Conservation (phyloP, 306 rosid species). For the Quercus wislizeni region DNA sequence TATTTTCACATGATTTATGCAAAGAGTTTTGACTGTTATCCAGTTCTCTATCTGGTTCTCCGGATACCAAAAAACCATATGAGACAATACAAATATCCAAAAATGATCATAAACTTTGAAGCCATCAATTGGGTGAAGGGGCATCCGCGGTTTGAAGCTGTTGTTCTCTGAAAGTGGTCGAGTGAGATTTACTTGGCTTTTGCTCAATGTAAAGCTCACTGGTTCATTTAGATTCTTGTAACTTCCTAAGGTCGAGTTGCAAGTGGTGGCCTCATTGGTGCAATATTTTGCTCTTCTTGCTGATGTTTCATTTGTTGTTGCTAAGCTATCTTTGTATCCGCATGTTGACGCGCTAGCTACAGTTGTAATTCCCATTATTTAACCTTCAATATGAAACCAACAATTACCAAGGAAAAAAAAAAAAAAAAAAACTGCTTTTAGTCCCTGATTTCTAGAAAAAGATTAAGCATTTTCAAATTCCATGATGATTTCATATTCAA, state of each 20-base stretch:
- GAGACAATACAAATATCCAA: too few relatives aligned
- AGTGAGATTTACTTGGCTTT: conserved; percentile 46
- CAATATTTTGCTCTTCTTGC: conserved; percentile 55
- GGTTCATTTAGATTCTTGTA: conserved; percentile 54
- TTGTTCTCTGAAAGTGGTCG: conserved; percentile 62
- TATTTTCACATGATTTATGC: too few relatives aligned
- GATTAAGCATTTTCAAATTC: neutral
- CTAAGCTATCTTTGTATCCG: conserved; percentile 85
- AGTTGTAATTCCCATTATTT: conserved; percentile 90
- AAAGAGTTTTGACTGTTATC: too few relatives aligned
- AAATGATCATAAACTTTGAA: conserved; percentile 1
- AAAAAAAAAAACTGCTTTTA: neutral
- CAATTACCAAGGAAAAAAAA: neutral
- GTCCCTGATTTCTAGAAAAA: neutral
- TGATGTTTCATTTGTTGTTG: conserved; percentile 52
- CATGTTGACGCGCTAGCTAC: conserved; percentile 90
- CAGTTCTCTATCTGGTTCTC: too few relatives aligned
- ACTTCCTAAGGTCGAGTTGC: conserved; percentile 46
- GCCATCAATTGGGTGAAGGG: conserved; percentile 50
- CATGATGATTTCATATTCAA: neutral
- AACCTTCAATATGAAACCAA: conserved; percentile 39
- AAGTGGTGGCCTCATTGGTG: conserved; percentile 43
- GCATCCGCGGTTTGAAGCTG: conserved; percentile 38
- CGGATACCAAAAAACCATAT: too few relatives aligned
- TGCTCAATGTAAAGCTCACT: conserved; percentile 21